A percentile compares a stretch with the other conserved stretches of the same genome.
phyloP scores from a whole-genome alignment of 73 alveolate genomes.

The Paramecium sonneborni region DNA sequence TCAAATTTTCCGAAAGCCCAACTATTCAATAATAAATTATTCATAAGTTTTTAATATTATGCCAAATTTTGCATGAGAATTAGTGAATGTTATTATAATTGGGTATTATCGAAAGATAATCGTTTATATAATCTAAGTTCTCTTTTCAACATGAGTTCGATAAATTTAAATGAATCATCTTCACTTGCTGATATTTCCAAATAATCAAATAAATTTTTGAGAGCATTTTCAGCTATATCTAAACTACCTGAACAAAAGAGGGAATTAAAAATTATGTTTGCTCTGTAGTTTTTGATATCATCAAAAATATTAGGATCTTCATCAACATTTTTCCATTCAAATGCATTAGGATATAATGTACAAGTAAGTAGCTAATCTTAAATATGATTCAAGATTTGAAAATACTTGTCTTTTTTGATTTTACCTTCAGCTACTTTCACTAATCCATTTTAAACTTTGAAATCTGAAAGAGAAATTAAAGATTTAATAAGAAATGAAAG shows the following conservation, averaged over 20 bases:
- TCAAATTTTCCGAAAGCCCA: slow-evolving; percentile 12
- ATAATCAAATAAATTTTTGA: not conserved
- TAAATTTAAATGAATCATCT: not conserved
- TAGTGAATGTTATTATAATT: not conserved
- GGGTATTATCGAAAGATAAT: not conserved
- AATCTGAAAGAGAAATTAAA: not conserved
- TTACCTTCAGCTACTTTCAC: not conserved
- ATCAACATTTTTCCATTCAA: not conserved
- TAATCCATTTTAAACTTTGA: not conserved
- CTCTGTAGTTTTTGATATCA: not conserved
- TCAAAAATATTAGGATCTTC: not conserved
- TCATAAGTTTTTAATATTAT: not conserved
- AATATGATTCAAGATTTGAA: not conserved
- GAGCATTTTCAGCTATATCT: not conserved
- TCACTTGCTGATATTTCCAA: not conserved
- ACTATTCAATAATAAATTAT: not conserved
- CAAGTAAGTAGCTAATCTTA: not conserved
- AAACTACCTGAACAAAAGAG: not conserved
- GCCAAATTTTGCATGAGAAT: not conserved
- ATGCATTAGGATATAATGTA: not conserved
- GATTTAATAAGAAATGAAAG: not conserved
- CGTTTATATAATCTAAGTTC: not conserved
- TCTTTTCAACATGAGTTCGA: slow-evolving; percentile 8
- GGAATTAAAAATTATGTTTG: not conserved
- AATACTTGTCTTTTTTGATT: not conserved